A percentile compares a stretch with the other conserved stretches of the same genome.
Conservation (phyloP, 805 yeast genomes). For the Blastobotrys robertii region DNA sequence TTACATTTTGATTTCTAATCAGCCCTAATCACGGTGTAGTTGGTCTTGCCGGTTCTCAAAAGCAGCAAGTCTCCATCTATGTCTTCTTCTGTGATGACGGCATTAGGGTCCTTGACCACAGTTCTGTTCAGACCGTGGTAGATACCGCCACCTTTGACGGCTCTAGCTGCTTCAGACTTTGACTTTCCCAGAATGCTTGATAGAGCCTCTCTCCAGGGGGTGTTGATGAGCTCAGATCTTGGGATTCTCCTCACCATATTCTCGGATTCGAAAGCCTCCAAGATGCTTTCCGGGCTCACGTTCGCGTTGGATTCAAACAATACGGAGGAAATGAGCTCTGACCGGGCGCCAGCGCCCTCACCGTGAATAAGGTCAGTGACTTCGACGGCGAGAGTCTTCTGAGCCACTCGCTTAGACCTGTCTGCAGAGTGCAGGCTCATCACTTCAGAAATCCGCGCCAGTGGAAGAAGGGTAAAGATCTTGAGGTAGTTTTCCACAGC, state of each 20-base stretch:
- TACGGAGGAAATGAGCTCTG: slow-evolving; percentile 36
- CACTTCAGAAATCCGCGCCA: slow-evolving; percentile 44
- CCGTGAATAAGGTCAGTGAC: slow-evolving; percentile 87
- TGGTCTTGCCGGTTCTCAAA: slow-evolving; percentile 63
- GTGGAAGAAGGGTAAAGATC: slow-evolving; percentile 71
- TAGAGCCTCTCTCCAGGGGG: slow-evolving; percentile 44
- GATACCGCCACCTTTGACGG: slow-evolving; percentile 62
- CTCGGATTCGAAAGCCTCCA: slow-evolving; percentile 49
- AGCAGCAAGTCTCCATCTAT: slow-evolving; percentile 53
- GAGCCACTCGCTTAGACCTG: slow-evolving; percentile 65
- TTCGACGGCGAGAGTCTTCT: slow-evolving; percentile 68
- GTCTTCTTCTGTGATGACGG: slow-evolving; percentile 40
- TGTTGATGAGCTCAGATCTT: slow-evolving; percentile 28
- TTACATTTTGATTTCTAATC: slow-evolving; percentile 5
- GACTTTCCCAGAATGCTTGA: slow-evolving; percentile 34
- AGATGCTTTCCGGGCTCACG: slow-evolving; percentile 35
- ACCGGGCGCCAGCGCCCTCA: slow-evolving; percentile 56
- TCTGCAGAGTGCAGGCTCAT: slow-evolving; percentile 42
- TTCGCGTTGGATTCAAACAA: slow-evolving; percentile 18
- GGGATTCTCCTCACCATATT: slow-evolving; percentile 38
- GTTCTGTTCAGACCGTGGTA: slow-evolving; percentile 57
- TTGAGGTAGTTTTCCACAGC: slow-evolving; percentile 61
- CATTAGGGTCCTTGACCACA: slow-evolving; percentile 37
- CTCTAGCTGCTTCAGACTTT: slow-evolving; percentile 46
- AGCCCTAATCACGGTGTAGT: slow-evolving; percentile 24